These are phyloP conservation scores for Trichopus zeylanicus DNA, from an alignment of 116 monocot species.

Conservation along the genomic window DNA sequence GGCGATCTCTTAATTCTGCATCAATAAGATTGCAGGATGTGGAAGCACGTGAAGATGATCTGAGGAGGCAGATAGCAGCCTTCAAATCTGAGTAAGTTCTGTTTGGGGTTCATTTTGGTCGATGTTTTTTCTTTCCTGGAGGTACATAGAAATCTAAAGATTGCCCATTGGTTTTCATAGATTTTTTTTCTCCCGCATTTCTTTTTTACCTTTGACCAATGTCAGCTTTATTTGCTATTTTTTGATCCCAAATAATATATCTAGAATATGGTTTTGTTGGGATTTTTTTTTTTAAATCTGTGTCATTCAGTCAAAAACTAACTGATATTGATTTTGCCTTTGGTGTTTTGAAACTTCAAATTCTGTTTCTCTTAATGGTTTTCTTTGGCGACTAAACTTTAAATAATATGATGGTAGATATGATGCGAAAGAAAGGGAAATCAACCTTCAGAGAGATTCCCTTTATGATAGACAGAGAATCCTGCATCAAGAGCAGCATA, in stretches of 20 bases:
- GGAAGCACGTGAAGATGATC: conserved; percentile 92
- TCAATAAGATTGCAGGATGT: conserved; percentile 68
- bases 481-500: conserved; percentile 65
- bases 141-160: background rate
- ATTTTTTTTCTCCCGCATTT: too few relatives aligned
- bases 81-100: conserved; percentile 61
- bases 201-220: too few relatives aligned
- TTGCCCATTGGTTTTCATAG: too few relatives aligned
- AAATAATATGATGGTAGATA: conserved; percentile 26
- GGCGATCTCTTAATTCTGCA: conserved; percentile 36
- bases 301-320: background rate
- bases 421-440: conserved; percentile 64
- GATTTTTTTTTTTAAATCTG: too few relatives aligned
- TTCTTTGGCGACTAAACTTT: background rate
- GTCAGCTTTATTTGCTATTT: too few relatives aligned
- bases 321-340: background rate
- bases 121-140: background rate
- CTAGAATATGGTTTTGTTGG: too few relatives aligned
- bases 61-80: conserved; percentile 44
- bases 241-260: too few relatives aligned
- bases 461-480: conserved; percentile 64
- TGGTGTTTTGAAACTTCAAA: background rate
- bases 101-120: background rate
- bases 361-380: background rate
- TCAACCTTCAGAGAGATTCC: conserved; percentile 48